Percentiles rank a stretch among this genome's conserved stretches.
Conservation (phyloP, 176 grass and related monocot genomes). For the Ananas comosus region DNA sequence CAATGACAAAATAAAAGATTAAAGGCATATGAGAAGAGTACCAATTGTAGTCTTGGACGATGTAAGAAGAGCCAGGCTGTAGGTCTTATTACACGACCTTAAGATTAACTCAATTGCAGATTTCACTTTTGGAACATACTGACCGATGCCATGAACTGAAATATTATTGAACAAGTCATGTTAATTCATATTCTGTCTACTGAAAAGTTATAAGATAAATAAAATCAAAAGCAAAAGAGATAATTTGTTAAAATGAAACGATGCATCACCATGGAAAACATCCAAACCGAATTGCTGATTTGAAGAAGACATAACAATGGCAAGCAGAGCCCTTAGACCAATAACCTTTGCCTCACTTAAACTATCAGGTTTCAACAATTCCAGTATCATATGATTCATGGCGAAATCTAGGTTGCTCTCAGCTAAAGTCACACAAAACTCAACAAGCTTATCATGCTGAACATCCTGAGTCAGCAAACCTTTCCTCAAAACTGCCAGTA, state of each 20-base stretch:
- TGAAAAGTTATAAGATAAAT: constrained; percentile 10
- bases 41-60: constrained; percentile 84
- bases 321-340: constrained; percentile 83
- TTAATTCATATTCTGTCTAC: constrained; percentile 5
- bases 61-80: constrained; percentile 82
- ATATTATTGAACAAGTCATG: constrained; percentile 7
- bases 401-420: constrained; percentile 84
- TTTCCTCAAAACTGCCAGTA: constrained; percentile 79
- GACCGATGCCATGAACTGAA: constrained; percentile 58
- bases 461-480: constrained; percentile 89
- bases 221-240: constrained; percentile 17
- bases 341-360: constrained; percentile 95
- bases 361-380: constrained; percentile 85
- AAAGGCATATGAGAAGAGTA: constrained; percentile 25
- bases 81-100: constrained; percentile 86
- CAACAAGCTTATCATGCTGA: constrained; percentile 97
- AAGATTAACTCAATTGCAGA: constrained; percentile 86
- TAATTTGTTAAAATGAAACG: background rate
- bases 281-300: constrained; percentile 74
- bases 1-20: background rate
- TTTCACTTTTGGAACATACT: constrained; percentile 89
- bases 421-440: constrained; percentile 91
- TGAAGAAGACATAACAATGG: constrained; percentile 80
- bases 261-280: constrained; percentile 60
- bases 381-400: constrained; percentile 98